phyloP scores from a whole-genome alignment of 2,329 filamentous ascomycete species.

The Talaromyces pinophilus region DNA sequence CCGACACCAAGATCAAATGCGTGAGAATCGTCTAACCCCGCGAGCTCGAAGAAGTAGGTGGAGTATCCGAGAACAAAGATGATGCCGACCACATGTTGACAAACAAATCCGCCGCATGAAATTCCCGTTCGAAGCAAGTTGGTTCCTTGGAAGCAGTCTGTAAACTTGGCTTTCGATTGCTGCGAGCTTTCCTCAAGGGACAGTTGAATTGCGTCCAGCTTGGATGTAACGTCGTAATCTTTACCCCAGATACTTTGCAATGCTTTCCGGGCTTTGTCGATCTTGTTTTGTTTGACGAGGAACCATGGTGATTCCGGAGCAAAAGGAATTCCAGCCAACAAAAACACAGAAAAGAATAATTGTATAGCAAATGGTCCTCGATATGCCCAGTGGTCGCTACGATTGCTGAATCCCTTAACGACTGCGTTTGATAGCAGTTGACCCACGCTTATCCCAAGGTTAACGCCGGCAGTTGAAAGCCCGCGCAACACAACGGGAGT shows the following conservation, averaged over 20 bases:
- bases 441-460: conserved; percentile 49
- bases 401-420: conserved; percentile 33
- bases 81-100: conserved; percentile 46
- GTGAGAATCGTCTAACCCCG: conserved; percentile 32
- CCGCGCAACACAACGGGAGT: conserved; percentile 51
- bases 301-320: background rate
- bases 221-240: background rate
- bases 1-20: conserved; percentile 41
- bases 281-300: background rate
- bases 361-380: conserved; percentile 49
- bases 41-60: conserved; percentile 51
- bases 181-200: background rate
- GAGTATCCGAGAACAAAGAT: conserved; percentile 47
- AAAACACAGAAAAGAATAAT: conserved; percentile 34
- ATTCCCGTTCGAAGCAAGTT: conserved; percentile 45
- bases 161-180: background rate
- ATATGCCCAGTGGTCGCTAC: conserved; percentile 45
- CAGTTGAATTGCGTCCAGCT: background rate
- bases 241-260: background rate
- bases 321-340: background rate
- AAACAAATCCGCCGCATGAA: conserved; percentile 45
- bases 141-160: conserved; percentile 43
- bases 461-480: conserved; percentile 51
- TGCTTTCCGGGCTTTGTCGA: background rate
- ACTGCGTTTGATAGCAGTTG: conserved; percentile 38